These are phyloP conservation scores for Suillus occidentalis DNA, from an alignment of 768 basidiomycete species.

Conservation along the genomic window DNA sequence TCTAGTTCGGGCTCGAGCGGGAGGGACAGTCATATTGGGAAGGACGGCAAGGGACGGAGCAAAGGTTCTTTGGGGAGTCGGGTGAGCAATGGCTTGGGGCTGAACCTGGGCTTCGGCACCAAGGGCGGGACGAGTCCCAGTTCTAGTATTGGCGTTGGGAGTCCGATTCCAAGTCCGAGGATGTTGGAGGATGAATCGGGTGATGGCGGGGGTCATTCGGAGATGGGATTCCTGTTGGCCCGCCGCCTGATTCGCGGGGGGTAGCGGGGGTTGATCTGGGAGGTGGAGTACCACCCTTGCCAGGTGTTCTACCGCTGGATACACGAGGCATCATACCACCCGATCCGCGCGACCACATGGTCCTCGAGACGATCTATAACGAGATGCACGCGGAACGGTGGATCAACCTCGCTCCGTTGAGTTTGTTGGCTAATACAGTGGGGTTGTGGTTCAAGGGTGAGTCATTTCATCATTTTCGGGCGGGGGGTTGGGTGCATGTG, in stretches of 20 bases:
- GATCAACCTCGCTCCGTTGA: conserved; percentile 65
- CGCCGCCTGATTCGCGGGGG: not conserved
- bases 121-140: not conserved
- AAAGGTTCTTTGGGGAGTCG: not conserved
- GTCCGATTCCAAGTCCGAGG: not conserved
- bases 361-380: conserved; percentile 63
- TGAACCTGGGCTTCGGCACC: not conserved
- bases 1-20: not conserved
- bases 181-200: not conserved
- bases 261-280: not conserved
- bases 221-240: not conserved
- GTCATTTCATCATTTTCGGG: conserved; percentile 16
- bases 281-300: too few relatives aligned
- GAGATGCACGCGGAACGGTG: conserved; percentile 69
- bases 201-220: not conserved
- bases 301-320: not conserved
- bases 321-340: conserved; percentile 17
- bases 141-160: not conserved
- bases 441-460: conserved; percentile 63
- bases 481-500: not conserved
- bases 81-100: not conserved
- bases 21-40: not conserved
- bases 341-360: conserved; percentile 67
- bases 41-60: not conserved
- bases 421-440: conserved; percentile 56